These are phyloP conservation scores for Ustilago sp. DNA, from an alignment of 1,284 basidiomycete species.

Conservation along the genomic window DNA sequence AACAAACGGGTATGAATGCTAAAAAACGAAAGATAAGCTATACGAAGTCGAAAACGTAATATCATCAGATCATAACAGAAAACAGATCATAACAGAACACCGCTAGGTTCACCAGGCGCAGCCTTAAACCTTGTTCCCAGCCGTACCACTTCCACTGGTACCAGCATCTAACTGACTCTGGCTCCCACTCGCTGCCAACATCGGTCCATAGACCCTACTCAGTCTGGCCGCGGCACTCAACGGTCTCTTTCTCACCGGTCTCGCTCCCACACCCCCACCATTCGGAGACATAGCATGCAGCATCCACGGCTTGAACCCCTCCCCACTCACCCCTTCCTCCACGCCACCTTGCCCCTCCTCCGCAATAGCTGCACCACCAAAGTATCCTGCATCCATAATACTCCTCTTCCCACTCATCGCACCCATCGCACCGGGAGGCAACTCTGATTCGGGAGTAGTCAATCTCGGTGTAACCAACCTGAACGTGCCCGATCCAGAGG, in stretches of 20 bases:
- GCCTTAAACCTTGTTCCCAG: constrained; percentile 7
- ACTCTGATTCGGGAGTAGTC: constrained; percentile 56
- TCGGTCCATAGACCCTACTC: constrained; percentile 51
- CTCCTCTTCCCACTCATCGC: constrained; percentile 17
- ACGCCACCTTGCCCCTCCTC: constrained; percentile 24
- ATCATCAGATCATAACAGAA: too few relatives aligned
- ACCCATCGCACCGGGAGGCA: constrained; percentile 23
- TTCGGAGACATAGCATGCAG: constrained; percentile 42
- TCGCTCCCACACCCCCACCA: constrained; percentile 20
- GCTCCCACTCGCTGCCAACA: constrained; percentile 14
- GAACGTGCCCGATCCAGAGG: constrained; percentile 60
- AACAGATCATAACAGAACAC: too few relatives aligned
- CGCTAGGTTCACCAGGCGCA: too few relatives aligned
- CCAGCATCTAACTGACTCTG: not conserved
- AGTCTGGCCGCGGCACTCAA: constrained; percentile 54
- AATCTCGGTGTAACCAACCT: constrained; percentile 56
- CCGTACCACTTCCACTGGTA: not conserved
- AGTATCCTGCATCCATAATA: constrained; percentile 51
- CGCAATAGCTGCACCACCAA: constrained; percentile 36
- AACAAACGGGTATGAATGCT: not conserved
- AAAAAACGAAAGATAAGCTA: not conserved
- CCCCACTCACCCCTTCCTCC: not conserved
- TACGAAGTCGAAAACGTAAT: too few relatives aligned
- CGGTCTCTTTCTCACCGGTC: constrained; percentile 43
- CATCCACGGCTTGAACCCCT: constrained; percentile 47